A percentile compares a stretch with the other conserved stretches of the same genome.
Evolutionary conservation across 179 eudicot species (phyloP).

Genomic region (Spergularia azorica): DNA sequence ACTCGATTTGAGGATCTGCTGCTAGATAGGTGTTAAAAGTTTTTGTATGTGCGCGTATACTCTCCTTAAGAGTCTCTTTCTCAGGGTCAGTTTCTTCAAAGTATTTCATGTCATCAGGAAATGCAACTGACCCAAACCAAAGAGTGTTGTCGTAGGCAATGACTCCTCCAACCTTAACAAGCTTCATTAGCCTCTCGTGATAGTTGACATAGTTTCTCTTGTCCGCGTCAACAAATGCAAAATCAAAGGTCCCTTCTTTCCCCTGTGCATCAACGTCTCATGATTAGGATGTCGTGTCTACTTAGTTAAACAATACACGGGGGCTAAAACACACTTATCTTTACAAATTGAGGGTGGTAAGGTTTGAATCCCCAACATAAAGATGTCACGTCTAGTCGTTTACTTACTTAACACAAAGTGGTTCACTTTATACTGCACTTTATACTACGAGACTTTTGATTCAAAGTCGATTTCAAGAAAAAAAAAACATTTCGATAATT

Average conservation of each 20-base stretch:
- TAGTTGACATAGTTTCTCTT: slow-evolving; percentile 44
- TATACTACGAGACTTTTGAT: no score
- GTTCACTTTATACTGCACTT: no score
- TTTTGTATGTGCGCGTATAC: neutral
- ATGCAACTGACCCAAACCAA: slow-evolving; percentile 47
- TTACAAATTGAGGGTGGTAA: no score
- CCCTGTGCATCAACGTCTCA: slow-evolving; percentile 26
- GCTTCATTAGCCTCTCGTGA: slow-evolving; percentile 45
- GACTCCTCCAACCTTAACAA: slow-evolving; percentile 55
- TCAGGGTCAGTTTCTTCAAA: slow-evolving; percentile 10
- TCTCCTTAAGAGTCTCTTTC: neutral
- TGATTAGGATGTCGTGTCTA: neutral
- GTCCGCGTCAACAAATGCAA: slow-evolving; percentile 59
- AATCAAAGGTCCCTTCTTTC: slow-evolving; percentile 44
- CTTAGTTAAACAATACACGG: neutral
- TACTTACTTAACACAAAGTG: no score
- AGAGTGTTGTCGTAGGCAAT: slow-evolving; percentile 48
- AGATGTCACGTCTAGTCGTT: no score
- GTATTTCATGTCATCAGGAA: slow-evolving; percentile 15
- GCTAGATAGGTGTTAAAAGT: slow-evolving; percentile 30
- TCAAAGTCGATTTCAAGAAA: no score
- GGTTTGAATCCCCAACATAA: no score
- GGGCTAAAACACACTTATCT: no score
- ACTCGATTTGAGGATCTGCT: slow-evolving; percentile 35
- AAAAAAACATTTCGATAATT: no score